Evolutionary conservation across 2,329 filamentous ascomycete genomes (phyloP), one percentile per base, ranked within the genome.

Genomic region (Aspergillus novoparasiticus): DNA sequence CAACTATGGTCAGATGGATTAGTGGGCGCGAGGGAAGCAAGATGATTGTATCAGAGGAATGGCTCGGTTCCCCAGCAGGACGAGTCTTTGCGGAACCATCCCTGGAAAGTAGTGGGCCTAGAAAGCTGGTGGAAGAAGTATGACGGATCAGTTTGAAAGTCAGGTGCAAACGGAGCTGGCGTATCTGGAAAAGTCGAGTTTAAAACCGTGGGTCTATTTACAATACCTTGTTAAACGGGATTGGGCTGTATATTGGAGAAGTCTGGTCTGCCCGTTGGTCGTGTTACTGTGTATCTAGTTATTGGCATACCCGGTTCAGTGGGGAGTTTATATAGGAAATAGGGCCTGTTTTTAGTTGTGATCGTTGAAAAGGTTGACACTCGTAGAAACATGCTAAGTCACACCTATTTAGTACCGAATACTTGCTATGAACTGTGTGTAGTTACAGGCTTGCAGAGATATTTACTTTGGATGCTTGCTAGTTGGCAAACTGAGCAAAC

Each of bases 31-130:
- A 79, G 16, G 81, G 81, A 6, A 78, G 78, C 65, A 75, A 66
- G 62, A 64, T 84, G 43, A 76, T 74, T 32, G 78, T 84, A 34
- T 82, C 82, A 11, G 76, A 79, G 50, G 82, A 83, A 71, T 83
- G 82, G 80, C 62, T 83, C 51, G 81, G 79, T 2, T 79, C 76
- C 57, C 76, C 78, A 32, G 77, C 78, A 10, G 80, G 78, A 9
- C 75, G 73, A 54, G 61, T 79, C 16, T 82, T 82, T 65, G 78
- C 72, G 51, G 68, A 70, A 53, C 65, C 64, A 16, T 48, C 64
- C 12, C 57, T 66, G 26, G 59, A 41, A 56, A 51, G 41, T 21
- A 63, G 23, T 30, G 67, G 70, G 19, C 45, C 64, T 39, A 60
- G 68, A 45, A 79, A 76, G 60, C 69, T 80, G 61, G 78, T 81